Evolutionary conservation across 1,139 yeast species (phyloP), one percentile per base, ranked within the genome.

Genomic region (Diutina rugosa): DNA sequence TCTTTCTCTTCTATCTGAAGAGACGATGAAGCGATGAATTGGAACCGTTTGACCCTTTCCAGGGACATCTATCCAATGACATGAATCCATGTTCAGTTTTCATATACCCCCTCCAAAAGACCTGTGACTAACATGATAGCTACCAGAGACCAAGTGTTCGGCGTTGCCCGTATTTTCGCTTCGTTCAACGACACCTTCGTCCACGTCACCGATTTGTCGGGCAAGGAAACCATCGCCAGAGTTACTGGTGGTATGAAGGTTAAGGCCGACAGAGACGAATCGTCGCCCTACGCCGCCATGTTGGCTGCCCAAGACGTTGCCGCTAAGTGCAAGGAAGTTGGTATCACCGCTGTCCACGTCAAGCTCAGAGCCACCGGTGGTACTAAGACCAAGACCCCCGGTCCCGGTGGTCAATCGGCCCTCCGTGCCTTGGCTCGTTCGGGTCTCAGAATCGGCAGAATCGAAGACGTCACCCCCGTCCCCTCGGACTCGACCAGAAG

Each of bases 171-270:
- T 83, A 93, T 95, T 85, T 95, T 80, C 73, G 99, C 99, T 73
- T 93, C 99, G 66, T 90, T 91, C 87, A 95, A 95, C 88, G 99
- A 95, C 84, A 95, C 99, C 67, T 95, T 95, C 82, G 99, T 95
- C 71, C 99, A 95, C 80, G 95, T 95, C 72, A 95, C 99, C 72
- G 99, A 95, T 85, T 83, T 91, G 71, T 89, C 99, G 71, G 99
- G 99, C 79, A 95, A 91, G 81, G 99, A 95, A 84, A 95, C 99
- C 83, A 93, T 95, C 76, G 87, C 97, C 83, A 90, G 99, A 84
- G 97, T 95, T 69, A 95, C 99, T 76, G 99, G 99, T 85, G 99
- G 99, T 85, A 95, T 95, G 99, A 95, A 95, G 86, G 99, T 95
- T 78, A 95, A 95, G 87, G 99, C 99, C 72, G 99, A 95, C 82